These are phyloP conservation scores for Talaromyces marneffei DNA, from an alignment of 2,329 filamentous ascomycete species.

Conservation along the genomic window DNA sequence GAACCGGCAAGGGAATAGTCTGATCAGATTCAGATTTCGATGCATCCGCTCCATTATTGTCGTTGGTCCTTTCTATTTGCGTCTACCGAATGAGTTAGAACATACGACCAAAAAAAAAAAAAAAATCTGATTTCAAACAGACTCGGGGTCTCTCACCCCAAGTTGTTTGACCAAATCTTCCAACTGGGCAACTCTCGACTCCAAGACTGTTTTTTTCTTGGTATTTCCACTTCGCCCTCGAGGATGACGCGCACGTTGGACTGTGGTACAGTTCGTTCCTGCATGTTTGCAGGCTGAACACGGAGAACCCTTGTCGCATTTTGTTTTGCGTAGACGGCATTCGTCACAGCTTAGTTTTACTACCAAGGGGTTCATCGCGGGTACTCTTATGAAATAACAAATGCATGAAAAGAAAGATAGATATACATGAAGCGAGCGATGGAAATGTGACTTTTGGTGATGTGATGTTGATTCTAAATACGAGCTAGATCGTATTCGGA, in stretches of 20 bases:
- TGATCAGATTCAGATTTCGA: background rate
- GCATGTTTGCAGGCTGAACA: conserved; percentile 6
- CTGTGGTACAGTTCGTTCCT: background rate
- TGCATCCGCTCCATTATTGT: background rate
- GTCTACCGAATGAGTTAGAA: background rate
- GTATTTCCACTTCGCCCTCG: conserved; percentile 1
- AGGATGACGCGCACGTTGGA: conserved; percentile 1
- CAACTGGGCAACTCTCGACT: background rate
- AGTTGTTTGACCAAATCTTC: background rate
- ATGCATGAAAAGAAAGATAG: background rate
- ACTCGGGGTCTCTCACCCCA: background rate
- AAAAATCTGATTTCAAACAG: no score
- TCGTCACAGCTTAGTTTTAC: conserved; percentile 1
- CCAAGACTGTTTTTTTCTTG: background rate
- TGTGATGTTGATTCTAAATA: background rate
- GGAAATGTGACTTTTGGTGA: background rate
- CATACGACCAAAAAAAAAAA: no score
- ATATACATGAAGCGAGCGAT: background rate
- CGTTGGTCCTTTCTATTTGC: background rate
- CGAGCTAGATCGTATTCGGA: background rate
- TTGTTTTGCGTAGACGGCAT: conserved; percentile 4
- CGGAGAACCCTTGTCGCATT: conserved; percentile 1
- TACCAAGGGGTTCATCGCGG: background rate
- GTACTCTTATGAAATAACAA: background rate
- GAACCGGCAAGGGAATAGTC: background rate